Percentiles rank a stretch among this genome's conserved stretches.
These are phyloP conservation scores for Wickerhamomyces chambardii DNA, from an alignment of 805 yeast genomes.

Conservation along the genomic window DNA sequence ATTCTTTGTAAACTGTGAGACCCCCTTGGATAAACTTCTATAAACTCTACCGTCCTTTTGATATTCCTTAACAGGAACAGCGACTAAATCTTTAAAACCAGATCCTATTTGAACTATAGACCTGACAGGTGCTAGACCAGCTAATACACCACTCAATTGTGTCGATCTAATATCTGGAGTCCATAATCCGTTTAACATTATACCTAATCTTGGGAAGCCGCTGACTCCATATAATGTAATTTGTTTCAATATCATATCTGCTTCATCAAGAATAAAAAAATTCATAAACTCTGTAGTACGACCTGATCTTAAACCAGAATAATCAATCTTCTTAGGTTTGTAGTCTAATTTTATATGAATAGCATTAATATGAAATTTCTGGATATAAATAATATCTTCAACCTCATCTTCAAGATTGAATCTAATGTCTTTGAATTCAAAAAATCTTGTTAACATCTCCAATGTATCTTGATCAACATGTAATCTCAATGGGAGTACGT, in stretches of 20 bases:
- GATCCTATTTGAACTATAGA: conserved; percentile 72
- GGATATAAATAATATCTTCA: conserved; percentile 62
- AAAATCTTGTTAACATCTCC: conserved; percentile 73
- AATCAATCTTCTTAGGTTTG: conserved; percentile 85
- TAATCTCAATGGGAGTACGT: conserved; percentile 65
- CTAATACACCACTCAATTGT: conserved; percentile 71
- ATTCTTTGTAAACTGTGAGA: conserved; percentile 60
- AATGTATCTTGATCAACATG: conserved; percentile 92
- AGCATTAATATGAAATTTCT: conserved; percentile 53
- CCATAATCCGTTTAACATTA: conserved; percentile 62
- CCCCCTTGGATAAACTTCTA: conserved; percentile 69
- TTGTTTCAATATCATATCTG: conserved; percentile 56
- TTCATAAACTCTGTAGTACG: conserved; percentile 82
- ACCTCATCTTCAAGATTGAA: conserved; percentile 49
- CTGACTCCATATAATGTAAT: conserved; percentile 64
- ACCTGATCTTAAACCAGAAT: conserved; percentile 79
- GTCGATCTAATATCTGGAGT: conserved; percentile 79
- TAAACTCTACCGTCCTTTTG: conserved; percentile 62
- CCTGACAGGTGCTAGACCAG: conserved; percentile 78
- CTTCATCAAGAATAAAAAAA: conserved; percentile 81
- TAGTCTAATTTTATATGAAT: conserved; percentile 71
- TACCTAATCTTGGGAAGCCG: conserved; percentile 58
- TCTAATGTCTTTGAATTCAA: conserved; percentile 67
- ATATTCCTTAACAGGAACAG: conserved; percentile 68
- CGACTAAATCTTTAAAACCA: conserved; percentile 66